phyloP scores from a whole-genome alignment of 805 yeast species.

The Candida quercuum region DNA sequence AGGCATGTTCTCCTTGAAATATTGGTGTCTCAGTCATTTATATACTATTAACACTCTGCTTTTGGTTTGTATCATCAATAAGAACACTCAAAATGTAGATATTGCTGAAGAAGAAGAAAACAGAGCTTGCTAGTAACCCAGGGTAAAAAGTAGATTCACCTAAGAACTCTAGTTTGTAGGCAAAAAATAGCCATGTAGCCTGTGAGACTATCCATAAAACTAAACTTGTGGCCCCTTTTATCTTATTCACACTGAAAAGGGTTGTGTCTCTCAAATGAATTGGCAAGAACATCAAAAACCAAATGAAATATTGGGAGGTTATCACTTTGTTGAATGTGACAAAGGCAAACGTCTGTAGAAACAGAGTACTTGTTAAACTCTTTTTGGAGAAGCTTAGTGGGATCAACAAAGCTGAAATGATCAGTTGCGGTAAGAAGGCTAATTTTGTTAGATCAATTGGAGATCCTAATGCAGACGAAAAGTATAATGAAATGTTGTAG shows the following conservation, averaged over 20 bases:
- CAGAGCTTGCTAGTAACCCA: slow-evolving; percentile 49
- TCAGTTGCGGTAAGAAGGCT: slow-evolving; percentile 83
- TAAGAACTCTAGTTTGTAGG: slow-evolving; percentile 73
- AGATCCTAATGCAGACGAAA: slow-evolving; percentile 37
- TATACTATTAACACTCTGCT: too few species aligned
- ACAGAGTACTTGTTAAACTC: slow-evolving; percentile 47
- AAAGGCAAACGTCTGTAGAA: slow-evolving; percentile 74
- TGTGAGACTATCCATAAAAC: slow-evolving; percentile 67
- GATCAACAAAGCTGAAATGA: slow-evolving; percentile 49
- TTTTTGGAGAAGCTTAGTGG: slow-evolving; percentile 45
- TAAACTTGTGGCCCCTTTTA: slow-evolving; percentile 37
- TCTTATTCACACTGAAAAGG: slow-evolving; percentile 22
- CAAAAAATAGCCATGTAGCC: slow-evolving; percentile 73
- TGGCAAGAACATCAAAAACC: slow-evolving; percentile 88
- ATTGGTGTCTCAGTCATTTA: too few species aligned
- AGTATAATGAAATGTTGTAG: slow-evolving; percentile 71
- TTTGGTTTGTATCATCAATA: slow-evolving; percentile 39
- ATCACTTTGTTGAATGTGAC: slow-evolving; percentile 77
- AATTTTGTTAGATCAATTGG: slow-evolving; percentile 38
- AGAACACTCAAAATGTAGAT: slow-evolving; percentile 55
- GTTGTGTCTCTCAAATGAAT: slow-evolving; percentile 50
- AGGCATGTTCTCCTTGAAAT: too few species aligned
- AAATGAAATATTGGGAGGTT: slow-evolving; percentile 93
- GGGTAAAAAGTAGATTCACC: slow-evolving; percentile 63
- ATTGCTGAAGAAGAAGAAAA: slow-evolving; percentile 56